Evolutionary conservation across 495 filamentous ascomycete species (phyloP).

Genomic region (Astrocystis sublimbata): DNA sequence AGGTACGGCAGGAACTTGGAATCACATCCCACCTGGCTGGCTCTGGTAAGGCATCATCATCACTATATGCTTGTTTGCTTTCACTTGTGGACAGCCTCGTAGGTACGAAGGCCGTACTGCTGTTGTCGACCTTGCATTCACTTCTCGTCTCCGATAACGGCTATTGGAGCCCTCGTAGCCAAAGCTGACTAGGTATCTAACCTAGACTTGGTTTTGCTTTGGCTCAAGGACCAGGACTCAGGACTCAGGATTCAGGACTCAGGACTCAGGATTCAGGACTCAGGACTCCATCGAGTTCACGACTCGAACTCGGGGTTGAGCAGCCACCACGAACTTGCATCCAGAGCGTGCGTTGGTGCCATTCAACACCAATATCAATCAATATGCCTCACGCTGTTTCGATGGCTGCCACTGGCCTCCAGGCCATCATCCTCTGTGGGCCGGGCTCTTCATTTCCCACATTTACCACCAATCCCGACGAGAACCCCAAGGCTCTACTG

Average conservation of each 20-base stretch:
- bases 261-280: too few relatives aligned
- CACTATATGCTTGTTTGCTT: background rate
- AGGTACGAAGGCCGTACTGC: background rate
- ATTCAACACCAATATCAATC: background rate
- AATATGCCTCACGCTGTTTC: conserved; percentile 69
- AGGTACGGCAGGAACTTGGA: too few relatives aligned
- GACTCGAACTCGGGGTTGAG: background rate
- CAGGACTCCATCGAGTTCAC: too few relatives aligned
- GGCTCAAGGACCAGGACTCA: too few relatives aligned
- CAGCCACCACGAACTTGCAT: background rate
- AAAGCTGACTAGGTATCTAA: too few relatives aligned
- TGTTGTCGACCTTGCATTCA: background rate
- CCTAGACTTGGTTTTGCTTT: too few relatives aligned
- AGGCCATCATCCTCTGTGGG: conserved; percentile 90
- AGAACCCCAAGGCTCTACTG: conserved; percentile 86
- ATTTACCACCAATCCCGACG: conserved; percentile 85
- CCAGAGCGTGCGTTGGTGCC: background rate
- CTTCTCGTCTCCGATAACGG: background rate
- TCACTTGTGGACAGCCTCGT: background rate
- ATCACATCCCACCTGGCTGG: too few relatives aligned
- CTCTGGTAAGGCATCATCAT: background rate
- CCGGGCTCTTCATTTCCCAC: conserved; percentile 88
- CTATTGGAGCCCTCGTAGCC: background rate
- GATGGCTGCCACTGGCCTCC: conserved; percentile 77
- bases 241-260: too few relatives aligned